Conservation (phyloP, 768 basidiomycete species). For the Hericium alpestre region DNA sequence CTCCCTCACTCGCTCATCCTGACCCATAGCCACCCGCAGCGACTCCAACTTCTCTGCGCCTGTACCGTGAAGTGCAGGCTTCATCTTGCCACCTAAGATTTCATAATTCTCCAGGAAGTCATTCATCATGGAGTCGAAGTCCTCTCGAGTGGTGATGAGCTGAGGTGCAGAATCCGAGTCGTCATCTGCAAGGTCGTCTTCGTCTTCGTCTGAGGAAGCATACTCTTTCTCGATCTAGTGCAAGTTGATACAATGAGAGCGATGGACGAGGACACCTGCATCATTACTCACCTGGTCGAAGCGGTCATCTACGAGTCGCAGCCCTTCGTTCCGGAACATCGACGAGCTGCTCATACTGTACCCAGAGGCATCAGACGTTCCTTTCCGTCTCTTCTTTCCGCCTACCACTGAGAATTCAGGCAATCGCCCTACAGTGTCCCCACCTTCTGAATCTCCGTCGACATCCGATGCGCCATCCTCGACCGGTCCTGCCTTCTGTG, state of each 20-base stretch:
- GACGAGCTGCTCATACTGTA: constrained; percentile 97
- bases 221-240: constrained; percentile 78
- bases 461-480: constrained; percentile 28
- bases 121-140: constrained; percentile 85
- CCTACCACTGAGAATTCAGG: constrained; percentile 72
- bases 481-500: constrained; percentile 11
- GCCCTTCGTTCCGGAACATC: constrained; percentile 84
- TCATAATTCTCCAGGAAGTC: constrained; percentile 92
- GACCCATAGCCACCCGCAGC: constrained; percentile 68
- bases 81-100: constrained; percentile 79
- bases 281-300: constrained; percentile 72
- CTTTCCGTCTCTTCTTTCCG: constrained; percentile 62
- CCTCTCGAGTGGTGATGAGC: constrained; percentile 71
- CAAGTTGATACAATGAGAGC: neutral
- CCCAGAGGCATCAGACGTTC: constrained; percentile 77
- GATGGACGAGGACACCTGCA: neutral
- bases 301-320: constrained; percentile 82
- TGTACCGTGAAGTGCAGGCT: constrained; percentile 60
- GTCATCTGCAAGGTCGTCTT: constrained; percentile 26
- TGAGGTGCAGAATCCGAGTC: constrained; percentile 59
- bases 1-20: constrained; percentile 45
- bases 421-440: constrained; percentile 72
- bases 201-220: constrained; percentile 43
- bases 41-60: constrained; percentile 73
- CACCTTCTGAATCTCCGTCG: constrained; percentile 52